Conservation (phyloP, 306 rosid species). For the Cucurbita pepo region DNA sequence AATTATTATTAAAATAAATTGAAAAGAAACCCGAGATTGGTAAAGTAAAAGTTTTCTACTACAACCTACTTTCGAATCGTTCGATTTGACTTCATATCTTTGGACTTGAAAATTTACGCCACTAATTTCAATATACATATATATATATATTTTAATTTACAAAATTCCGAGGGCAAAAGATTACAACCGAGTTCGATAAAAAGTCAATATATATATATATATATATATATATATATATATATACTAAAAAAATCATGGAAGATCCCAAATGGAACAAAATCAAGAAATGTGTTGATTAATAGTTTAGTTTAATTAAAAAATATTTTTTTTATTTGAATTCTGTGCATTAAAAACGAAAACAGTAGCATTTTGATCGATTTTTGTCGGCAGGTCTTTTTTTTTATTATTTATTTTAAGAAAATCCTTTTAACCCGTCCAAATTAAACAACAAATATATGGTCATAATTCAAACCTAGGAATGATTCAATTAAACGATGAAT, state of each 20-base stretch:
- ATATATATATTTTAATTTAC: not conserved
- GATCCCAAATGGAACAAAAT: not conserved
- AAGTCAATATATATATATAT: not conserved
- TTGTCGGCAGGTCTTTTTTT: not conserved
- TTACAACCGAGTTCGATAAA: not conserved
- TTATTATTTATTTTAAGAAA: not conserved
- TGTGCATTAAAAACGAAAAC: not conserved
- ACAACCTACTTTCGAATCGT: not conserved
- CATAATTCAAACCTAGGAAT: too few relatives aligned
- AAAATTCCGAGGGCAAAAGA: not conserved
- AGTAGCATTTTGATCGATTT: not conserved
- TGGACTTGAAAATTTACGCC: not conserved
- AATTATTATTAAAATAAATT: too few relatives aligned
- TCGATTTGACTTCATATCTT: not conserved
- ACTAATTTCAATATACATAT: not conserved
- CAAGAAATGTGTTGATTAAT: not conserved
- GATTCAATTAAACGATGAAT: too few relatives aligned
- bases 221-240: not conserved
- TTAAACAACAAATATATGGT: too few relatives aligned
- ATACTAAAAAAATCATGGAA: not conserved
- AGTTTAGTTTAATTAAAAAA: not conserved
- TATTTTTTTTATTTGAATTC: not conserved
- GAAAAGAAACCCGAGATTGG: too few relatives aligned
- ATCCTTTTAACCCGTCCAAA: not conserved
- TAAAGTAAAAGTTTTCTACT: too few relatives aligned